Conservation (phyloP, 441 rosid genomes). For the Metrosideros polymorpha region DNA sequence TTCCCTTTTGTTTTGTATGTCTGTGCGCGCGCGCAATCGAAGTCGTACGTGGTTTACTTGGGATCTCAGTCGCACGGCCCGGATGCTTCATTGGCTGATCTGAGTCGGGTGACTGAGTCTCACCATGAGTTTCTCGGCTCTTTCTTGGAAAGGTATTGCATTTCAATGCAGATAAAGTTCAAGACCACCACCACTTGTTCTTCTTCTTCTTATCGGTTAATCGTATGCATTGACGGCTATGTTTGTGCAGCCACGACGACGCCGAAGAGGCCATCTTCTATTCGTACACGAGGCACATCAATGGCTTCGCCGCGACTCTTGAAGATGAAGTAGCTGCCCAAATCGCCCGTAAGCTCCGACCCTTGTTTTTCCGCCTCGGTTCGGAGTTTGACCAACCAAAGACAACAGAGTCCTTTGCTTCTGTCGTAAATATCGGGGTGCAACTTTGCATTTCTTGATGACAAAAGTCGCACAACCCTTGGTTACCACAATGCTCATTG, state of each 20-base stretch:
- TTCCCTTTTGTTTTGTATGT: background rate
- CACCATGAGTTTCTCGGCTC: conserved; percentile 45
- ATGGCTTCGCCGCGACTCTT: conserved; percentile 53
- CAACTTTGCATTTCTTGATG: background rate
- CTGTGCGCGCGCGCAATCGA: background rate
- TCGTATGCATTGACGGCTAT: background rate
- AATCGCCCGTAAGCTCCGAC: conserved; percentile 29
- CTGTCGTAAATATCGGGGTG: background rate
- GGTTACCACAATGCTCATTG: background rate
- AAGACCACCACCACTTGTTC: too few relatives aligned
- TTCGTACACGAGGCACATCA: conserved; percentile 55
- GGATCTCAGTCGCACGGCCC: conserved; percentile 44
- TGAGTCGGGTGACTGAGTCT: conserved; percentile 27
- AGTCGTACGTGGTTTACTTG: conserved; percentile 52
- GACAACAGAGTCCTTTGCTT: background rate
- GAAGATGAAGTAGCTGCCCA: conserved; percentile 27
- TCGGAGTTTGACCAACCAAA: background rate
- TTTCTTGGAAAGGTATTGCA: conserved; percentile 35
- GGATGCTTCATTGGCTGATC: conserved; percentile 18
- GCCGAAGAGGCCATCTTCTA: conserved; percentile 44
- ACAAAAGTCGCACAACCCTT: background rate
- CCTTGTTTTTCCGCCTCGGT: background rate
- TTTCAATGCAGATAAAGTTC: background rate
- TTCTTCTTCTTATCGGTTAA: background rate
- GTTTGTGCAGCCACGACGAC: conserved; percentile 21